Evolutionary conservation across 768 basidiomycete species (phyloP), one percentile per base, ranked within the genome.

Genomic region (Tubosaeta brunneosetosa): DNA sequence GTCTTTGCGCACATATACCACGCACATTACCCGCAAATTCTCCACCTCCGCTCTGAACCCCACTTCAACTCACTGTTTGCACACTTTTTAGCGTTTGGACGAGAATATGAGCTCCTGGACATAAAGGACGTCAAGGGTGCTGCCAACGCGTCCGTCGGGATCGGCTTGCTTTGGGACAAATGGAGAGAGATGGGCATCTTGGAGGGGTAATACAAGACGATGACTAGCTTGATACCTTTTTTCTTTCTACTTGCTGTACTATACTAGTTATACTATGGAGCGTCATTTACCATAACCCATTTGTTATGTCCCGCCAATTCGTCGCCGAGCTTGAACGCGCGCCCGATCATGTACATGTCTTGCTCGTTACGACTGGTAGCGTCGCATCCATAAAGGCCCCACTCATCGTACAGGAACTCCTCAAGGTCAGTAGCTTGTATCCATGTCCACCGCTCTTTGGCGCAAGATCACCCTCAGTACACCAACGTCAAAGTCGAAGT

Each of bases 21-120:
- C 67, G 89, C 91, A 9, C 95, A 98, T 65, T 98, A 94, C 66
- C 77, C 79, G 3, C 85, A 90, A 60, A 88, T 97, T 64, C 81
- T 98, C 22, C 93, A 98, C 65, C 81, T 98, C 25, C 90, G 91
- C 37, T 85, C 88, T 10, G 95, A 98, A 65, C 91, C 91, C 0
- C 94, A 95, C 68, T 94, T 95, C 75, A 95, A 95, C 69, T 95
- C 93, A 4, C 83, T 98, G 34, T 98, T 98, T 69, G 95, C 95
- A 0, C 95, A 98, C 71, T 99, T 97, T 74, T 76, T 98, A 47
- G 93, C 94, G 1, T 98, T 98, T 62, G 95, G 95, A 0, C 80
- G 81, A 57, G 92, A 97, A 69, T 98, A 94, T 69, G 91, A 97
- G 62, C 67, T 98, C 54, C 68, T 97, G 58, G 92, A 95, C 48